Conservation (phyloP, 176 grass and related monocot genomes). For the Avena sativa region DNA sequence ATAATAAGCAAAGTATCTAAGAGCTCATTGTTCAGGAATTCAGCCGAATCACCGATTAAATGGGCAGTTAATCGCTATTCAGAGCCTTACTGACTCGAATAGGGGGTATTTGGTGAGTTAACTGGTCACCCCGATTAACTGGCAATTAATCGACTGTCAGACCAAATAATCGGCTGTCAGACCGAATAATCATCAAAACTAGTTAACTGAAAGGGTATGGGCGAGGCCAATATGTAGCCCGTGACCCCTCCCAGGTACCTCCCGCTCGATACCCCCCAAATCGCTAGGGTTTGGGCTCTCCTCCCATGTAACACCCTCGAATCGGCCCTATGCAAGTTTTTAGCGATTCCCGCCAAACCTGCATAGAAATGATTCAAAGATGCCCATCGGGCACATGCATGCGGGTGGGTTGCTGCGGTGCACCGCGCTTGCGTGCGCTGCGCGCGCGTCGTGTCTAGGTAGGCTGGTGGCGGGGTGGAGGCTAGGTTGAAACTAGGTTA, state of each 20-base stretch:
- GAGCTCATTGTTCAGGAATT: background rate
- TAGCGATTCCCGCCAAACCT: too few species aligned
- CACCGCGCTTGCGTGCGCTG: too few species aligned
- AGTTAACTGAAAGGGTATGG: background rate
- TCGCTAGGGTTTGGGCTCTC: background rate
- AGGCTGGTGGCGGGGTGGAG: too few species aligned
- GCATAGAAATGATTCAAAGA: too few species aligned
- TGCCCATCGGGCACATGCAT: too few species aligned
- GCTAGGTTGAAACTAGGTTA: too few species aligned
- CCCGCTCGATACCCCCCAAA: background rate
- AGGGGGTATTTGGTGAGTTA: background rate
- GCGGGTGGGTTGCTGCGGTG: too few species aligned
- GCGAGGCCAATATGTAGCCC: background rate
- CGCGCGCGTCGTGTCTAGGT: too few species aligned
- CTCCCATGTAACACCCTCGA: background rate
- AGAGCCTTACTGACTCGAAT: background rate
- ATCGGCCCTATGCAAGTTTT: too few species aligned
- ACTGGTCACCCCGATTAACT: background rate
- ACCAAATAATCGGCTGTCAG: background rate
- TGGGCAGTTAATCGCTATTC: background rate
- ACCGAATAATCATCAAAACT: background rate
- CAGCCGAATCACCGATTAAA: background rate
- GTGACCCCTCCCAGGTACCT: background rate
- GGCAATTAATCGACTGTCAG: background rate
- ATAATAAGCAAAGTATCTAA: too few species aligned